Percentiles rank a stretch among this genome's conserved stretches.
Evolutionary conservation across 2,329 filamentous ascomycete species (phyloP).

Genomic region (Colletotrichum scovillei): DNA sequence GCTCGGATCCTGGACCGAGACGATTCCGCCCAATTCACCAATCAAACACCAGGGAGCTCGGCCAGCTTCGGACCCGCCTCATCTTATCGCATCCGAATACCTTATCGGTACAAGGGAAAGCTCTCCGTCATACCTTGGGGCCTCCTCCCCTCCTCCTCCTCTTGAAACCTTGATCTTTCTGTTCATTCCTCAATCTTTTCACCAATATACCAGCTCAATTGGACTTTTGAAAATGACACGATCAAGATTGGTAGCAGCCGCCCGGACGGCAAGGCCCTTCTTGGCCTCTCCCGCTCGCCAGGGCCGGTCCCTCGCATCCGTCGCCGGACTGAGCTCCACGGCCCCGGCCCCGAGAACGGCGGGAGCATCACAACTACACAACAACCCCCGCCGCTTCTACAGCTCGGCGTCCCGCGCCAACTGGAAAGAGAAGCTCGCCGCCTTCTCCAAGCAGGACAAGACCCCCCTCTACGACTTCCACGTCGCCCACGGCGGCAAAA

Average conservation of each 20-base stretch:
- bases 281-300: conserved; percentile 21
- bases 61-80: background rate
- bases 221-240: conserved; percentile 14
- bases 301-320: conserved; percentile 8
- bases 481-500: conserved; percentile 83
- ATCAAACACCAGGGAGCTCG: conserved; percentile 4
- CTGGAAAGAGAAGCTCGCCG: conserved; percentile 37
- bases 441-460: conserved; percentile 58
- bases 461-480: conserved; percentile 86
- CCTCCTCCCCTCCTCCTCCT: background rate
- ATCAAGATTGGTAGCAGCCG: conserved; percentile 25
- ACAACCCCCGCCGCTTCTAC: conserved; percentile 12
- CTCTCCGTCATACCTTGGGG: background rate
- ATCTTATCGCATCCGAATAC: conserved; percentile 8
- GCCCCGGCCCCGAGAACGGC: conserved; percentile 18
- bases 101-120: conserved; percentile 15
- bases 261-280: conserved; percentile 24
- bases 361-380: background rate
- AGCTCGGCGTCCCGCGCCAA: conserved; percentile 30
- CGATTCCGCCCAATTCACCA: background rate
- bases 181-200: background rate
- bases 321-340: conserved; percentile 12
- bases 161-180: background rate
- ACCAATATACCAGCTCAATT: conserved; percentile 3
- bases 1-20: conserved; percentile 13